phyloP scores from a whole-genome alignment of 164 flowering plant genomes.

The Vitis vinifera region DNA sequence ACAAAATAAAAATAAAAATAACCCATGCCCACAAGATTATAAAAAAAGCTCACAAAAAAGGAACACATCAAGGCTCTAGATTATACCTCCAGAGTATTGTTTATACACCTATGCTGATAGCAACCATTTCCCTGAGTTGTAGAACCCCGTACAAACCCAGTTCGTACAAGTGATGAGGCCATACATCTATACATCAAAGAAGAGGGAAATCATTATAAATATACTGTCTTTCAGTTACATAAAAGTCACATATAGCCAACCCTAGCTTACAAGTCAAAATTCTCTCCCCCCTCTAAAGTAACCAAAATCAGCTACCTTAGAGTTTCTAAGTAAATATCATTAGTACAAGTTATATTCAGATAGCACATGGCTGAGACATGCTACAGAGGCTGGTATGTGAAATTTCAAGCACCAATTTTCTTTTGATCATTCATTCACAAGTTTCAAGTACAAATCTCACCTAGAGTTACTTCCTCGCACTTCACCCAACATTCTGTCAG shows the following conservation, averaged over 20 bases:
- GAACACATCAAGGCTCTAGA: conserved; percentile 8
- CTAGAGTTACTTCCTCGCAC: conserved; percentile 93
- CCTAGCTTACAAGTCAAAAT: no score
- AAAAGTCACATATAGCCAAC: no score
- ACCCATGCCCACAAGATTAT: not conserved
- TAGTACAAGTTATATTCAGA: no score
- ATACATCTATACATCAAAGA: conserved; percentile 63
- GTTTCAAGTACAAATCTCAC: conserved; percentile 32
- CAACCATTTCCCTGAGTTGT: conserved; percentile 97
- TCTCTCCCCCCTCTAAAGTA: not conserved
- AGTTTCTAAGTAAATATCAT: not conserved
- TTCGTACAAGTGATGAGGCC: conserved; percentile 93
- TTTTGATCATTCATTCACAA: not conserved
- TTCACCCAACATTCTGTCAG: conserved; percentile 99
- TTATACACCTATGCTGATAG: conserved; percentile 91
- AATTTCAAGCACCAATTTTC: not conserved
- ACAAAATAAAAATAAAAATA: no score
- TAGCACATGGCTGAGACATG: no score
- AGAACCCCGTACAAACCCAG: conserved; percentile 96
- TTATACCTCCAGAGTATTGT: conserved; percentile 81
- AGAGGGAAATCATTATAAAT: conserved; percentile 4
- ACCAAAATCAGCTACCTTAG: not conserved
- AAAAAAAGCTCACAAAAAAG: not conserved
- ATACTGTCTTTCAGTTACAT: not conserved
- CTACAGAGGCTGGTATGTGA: no score